Conservation (phyloP, 257 asterid genomes). For the Leonotis leonurus region DNA sequence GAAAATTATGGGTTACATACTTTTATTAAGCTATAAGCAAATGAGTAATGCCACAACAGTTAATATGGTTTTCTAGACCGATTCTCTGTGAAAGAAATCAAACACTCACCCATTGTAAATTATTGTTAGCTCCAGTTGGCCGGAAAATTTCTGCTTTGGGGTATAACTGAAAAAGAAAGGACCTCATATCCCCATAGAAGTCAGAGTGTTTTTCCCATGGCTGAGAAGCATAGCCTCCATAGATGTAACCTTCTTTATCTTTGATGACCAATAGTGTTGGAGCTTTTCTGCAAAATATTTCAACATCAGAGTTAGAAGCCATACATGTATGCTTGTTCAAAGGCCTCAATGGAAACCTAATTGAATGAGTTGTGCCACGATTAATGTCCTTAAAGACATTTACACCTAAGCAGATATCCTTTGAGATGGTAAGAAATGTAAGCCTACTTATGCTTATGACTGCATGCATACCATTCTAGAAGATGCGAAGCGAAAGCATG, state of each 20-base stretch:
- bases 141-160: conserved; percentile 76
- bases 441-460: background rate
- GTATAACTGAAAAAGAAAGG: conserved; percentile 72
- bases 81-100: no score
- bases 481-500: conserved; percentile 1
- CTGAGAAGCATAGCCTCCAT: conserved; percentile 96
- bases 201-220: conserved; percentile 91
- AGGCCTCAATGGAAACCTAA: background rate
- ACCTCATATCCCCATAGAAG: conserved; percentile 79
- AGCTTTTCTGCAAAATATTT: conserved; percentile 66
- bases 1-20: background rate
- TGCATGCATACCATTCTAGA: background rate
- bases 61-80: no score
- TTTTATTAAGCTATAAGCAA: background rate
- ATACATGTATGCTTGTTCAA: background rate
- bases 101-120: conserved; percentile 78
- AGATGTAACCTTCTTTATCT: conserved; percentile 74
- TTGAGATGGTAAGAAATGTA: background rate
- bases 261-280: conserved; percentile 71
- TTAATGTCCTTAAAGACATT: no score
- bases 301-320: background rate
- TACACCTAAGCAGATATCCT: background rate
- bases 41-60: no score
- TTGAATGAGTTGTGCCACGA: background rate
- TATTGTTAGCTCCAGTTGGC: conserved; percentile 85